Evolutionary conservation across 2,329 filamentous ascomycete genomes (phyloP), one percentile per base, ranked within the genome.

Genomic region (Exserohilum turcica): DNA sequence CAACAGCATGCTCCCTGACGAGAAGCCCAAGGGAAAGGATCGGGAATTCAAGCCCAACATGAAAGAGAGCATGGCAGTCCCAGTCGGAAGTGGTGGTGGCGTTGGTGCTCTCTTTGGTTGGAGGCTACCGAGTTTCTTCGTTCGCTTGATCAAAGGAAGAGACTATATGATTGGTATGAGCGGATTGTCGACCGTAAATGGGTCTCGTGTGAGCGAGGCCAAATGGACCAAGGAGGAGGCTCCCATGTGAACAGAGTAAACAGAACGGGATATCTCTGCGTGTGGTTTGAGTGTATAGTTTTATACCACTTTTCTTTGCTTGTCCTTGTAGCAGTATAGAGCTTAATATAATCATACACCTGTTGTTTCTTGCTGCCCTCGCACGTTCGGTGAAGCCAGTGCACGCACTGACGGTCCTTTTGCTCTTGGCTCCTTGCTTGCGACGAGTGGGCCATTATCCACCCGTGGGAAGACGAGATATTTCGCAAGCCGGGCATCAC

Each of bases 91-190:
- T 7, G 56, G 50, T 2, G 70, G 70, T 3, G 73, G 73, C 43
- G 73, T 74, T 4, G 73, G 72, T 9, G 72, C 60, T 5, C 15
- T 68, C 0, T 74, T 77, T 60, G 76, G 76, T 2, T 73, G 70
- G 60, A 72, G 63, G 32, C 48, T 75, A 6, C 77, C 74, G 13
- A 72, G 66, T 43, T 74, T 65, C 40, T 48, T 76, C 45, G 73
- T 79, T 10, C 73, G 68, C 71, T 35, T 74, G 54, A 44, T 75
- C 10, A 79, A 79, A 66, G 69, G 74, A 15, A 70, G 71, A 49
- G 76, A 79, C 56, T 78, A 65, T 40, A 70, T 78, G 62, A 8
- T 68, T 3, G 60, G 61, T 3, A 59, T 66, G 59, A 54, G 52
- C 21, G 63, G 53, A 1, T 27, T 27, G 37, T 16, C 55, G 7